Evolutionary conservation across 2,329 filamentous ascomycete genomes (phyloP), one percentile per base, ranked within the genome.

Genomic region (Aspergillus quadrilineatus): DNA sequence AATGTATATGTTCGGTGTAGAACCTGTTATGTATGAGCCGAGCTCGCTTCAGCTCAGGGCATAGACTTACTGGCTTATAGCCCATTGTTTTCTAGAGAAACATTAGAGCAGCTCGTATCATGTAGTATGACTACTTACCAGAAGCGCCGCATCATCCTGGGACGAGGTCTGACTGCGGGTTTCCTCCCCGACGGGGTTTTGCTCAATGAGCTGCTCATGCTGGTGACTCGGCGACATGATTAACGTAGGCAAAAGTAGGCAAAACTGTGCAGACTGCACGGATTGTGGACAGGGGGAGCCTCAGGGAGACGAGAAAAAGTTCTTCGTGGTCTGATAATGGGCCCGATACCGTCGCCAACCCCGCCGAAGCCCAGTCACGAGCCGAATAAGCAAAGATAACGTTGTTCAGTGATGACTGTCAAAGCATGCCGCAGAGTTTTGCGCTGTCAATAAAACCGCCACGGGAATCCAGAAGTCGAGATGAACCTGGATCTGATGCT

Each of bases 1-100:
- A 82, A 72, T 32, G 80, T 80, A 64, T 83, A 84, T 37, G 80
- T 82, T 58, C 82, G 75, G 67, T 84, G 81, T 39, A 85, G 72
- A 50, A 83, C 79, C 82, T 84, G 57, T 28, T 39, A 57, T 57
- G 32, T 29, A 48, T 57, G 55, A 56, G 65, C 64, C 32, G 8
- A 30, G 32, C 17, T 46, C 45, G 59, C 43, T 44, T 50, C 9
- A 28, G 29, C 14, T 41, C 14, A 37, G 37, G 44, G 22, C 17
- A 9, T 15, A 56, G 32, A 66, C 76, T 59, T 73, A 82, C 80
- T 65, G 81, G 80, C 66, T 82, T 82, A 60, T 83, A 83, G 48
- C 80, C 80, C 67, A 82, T 72, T n/a, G 75, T 76, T 69, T 77
- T 75, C 76, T 77, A 63, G 61, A 61, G 63, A 51, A 57, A 69